Evolutionary conservation across 495 filamentous ascomycete species (phyloP), one percentile per base, ranked within the genome.

Genomic region (Penicillium desertorum): DNA sequence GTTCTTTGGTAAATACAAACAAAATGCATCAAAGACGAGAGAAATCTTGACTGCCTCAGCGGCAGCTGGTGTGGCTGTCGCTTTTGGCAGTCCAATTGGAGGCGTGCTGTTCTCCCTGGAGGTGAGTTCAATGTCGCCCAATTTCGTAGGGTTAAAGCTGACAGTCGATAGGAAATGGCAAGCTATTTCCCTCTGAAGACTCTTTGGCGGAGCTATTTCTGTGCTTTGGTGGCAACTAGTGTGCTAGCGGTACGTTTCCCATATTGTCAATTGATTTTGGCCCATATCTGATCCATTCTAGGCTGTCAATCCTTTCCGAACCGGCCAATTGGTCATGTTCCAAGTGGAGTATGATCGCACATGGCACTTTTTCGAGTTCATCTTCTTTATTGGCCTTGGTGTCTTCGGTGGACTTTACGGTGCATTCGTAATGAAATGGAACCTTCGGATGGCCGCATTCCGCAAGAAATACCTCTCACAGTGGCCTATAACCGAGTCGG

Each of bases 261-360:
- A n/a, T 12, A 11, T 48, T 4, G 5, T 46, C 16, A 1, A 51
- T 36, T 5, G 19, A 19, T n/a, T 4, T n/a, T 29, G 34, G 29
- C 0, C 23, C 14, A 9, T 32, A 25, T 23, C 61, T 61, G n/a
- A 59, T 64, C 45, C 51, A 67, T 23, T 61, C 10, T 45, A 79
- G 72, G 90, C 89, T 36, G 95, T 98, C 89, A 98, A 98, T 64
- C 94, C 94, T 32, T 98, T 98, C 69, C 79, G 94, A 52, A 98
- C 94, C 2, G 94, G 94, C n/a, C 95, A 98, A 64, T 81, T 98
- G 39, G 94, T 98, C 81, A 98, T 98, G 94, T 98, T 98, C 74
- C 91, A 96, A 67, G 94, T 98, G 62, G 83, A 83, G 63, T 98
- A 98, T 68, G 95, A 98, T 72, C 88, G 95, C 19, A 86, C 86